Conservation (phyloP, 306 rosid species). For the Citrullus amarus region DNA sequence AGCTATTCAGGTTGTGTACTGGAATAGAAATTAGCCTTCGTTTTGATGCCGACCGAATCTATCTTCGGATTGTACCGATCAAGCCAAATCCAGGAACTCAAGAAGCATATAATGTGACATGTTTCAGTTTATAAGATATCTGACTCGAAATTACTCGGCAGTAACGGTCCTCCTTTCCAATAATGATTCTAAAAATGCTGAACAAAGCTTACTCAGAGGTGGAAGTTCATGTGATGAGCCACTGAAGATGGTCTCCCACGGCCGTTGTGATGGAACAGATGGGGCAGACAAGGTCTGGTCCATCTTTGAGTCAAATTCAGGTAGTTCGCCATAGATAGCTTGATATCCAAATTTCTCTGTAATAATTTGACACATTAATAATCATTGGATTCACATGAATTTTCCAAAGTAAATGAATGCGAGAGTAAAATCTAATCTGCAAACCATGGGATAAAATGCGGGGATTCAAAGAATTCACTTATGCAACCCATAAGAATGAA, state of each 20-base stretch:
- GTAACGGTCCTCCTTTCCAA: slow-evolving; percentile 42
- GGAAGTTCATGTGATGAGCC: slow-evolving; percentile 73
- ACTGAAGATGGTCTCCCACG: slow-evolving; percentile 80
- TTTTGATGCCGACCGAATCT: not conserved
- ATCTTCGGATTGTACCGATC: not conserved
- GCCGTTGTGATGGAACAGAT: slow-evolving; percentile 55
- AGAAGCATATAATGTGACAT: slow-evolving; percentile 4
- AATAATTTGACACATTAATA: not conserved
- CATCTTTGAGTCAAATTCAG: slow-evolving; percentile 38
- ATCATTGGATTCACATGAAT: not conserved
- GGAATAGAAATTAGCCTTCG: not conserved
- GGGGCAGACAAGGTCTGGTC: slow-evolving; percentile 20
- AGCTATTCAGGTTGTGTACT: not conserved
- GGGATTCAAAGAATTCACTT: not conserved
- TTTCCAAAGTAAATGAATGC: not conserved
- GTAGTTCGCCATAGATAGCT: slow-evolving; percentile 66
- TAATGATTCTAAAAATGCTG: slow-evolving; percentile 61
- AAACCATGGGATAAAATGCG: not conserved
- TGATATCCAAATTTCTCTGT: slow-evolving; percentile 64
- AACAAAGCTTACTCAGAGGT: slow-evolving; percentile 74
- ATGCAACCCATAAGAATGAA: not conserved
- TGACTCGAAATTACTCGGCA: slow-evolving; percentile 24
- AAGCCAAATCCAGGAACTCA: not conserved
- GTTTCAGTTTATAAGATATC: not conserved
- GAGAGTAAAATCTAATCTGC: not conserved